Evolutionary conservation across 2,329 filamentous ascomycete species (phyloP).

Genomic region (Neoarthrinium moseri): DNA sequence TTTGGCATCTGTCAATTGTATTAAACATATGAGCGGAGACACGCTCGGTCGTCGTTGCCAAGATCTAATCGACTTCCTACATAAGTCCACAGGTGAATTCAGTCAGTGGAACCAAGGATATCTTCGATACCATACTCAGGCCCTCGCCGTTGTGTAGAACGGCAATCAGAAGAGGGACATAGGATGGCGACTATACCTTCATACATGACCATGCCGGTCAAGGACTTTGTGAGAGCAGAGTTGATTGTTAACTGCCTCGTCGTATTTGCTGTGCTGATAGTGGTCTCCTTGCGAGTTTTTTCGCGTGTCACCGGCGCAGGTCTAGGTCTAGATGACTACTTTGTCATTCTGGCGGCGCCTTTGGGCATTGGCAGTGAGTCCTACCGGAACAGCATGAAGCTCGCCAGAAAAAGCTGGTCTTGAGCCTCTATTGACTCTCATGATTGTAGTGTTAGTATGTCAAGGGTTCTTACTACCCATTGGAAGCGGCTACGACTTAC

Average conservation of each 20-base stretch:
- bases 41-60: too few relatives aligned
- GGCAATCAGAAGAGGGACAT: too few relatives aligned
- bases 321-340: slow-evolving; percentile 29
- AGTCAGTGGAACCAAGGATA: too few relatives aligned
- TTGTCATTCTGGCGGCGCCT: slow-evolving; percentile 26
- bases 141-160: too few relatives aligned
- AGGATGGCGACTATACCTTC: neutral
- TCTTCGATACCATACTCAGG: too few relatives aligned
- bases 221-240: slow-evolving; percentile 24
- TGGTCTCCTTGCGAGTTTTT: slow-evolving; percentile 24
- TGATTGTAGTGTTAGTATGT: slow-evolving; percentile 16
- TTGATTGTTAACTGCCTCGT: slow-evolving; percentile 28
- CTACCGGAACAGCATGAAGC: too few relatives aligned
- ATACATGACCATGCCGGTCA: neutral
- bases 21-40: too few relatives aligned
- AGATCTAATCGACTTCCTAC: too few relatives aligned
- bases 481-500: slow-evolving; percentile 16
- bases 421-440: too few relatives aligned
- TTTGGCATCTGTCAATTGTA: too few relatives aligned
- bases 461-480: slow-evolving; percentile 16
- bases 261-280: slow-evolving; percentile 26
- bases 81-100: too few relatives aligned
- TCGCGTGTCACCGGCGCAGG: slow-evolving; percentile 29
- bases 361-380: slow-evolving; percentile 14
- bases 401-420: too few relatives aligned